phyloP scores from a whole-genome alignment of 2,329 filamentous ascomycete species.

The Botryosphaeria dothidea region DNA sequence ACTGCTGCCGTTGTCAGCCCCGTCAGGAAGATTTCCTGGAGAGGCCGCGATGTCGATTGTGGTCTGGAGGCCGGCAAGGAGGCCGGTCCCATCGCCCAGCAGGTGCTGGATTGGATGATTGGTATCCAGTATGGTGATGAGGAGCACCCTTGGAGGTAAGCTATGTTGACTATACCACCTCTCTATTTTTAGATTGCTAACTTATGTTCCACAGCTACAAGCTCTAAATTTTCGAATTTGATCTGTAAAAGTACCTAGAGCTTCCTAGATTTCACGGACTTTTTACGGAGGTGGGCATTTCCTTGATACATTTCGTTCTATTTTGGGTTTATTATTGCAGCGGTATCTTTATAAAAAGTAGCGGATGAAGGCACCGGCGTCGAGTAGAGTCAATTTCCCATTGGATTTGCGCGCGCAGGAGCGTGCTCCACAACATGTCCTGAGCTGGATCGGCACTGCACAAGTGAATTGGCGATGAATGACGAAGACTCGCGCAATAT shows the following conservation, averaged over 20 bases:
- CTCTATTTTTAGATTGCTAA: background rate
- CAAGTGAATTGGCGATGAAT: background rate
- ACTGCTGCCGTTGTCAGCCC: slow-evolving; percentile 94
- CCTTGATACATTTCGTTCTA: background rate
- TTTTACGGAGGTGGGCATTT: background rate
- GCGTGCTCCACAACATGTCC: slow-evolving; percentile 8
- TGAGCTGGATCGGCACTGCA: background rate
- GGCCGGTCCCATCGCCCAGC: slow-evolving; percentile 79
- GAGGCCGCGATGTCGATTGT: slow-evolving; percentile 77
- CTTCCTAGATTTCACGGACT: slow-evolving; percentile 1
- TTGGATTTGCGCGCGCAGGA: slow-evolving; percentile 1
- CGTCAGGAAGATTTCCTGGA: slow-evolving; percentile 86
- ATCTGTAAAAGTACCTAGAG: slow-evolving; percentile 6
- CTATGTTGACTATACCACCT: background rate
- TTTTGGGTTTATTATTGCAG: background rate
- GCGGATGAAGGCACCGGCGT: slow-evolving; percentile 8
- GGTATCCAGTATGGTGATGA: slow-evolving; percentile 93
- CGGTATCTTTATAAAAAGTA: background rate
- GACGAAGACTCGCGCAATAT: background rate
- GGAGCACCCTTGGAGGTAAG: slow-evolving; percentile 86
- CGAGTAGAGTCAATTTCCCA: slow-evolving; percentile 8
- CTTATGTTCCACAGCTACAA: slow-evolving; percentile 1
- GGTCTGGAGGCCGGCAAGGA: slow-evolving; percentile 80
- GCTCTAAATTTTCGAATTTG: background rate
- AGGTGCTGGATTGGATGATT: slow-evolving; percentile 97